Base-by-base conservation (phyloP, 2,329 filamentous ascomycete genomes). In the Penicillium sp. region DNA sequence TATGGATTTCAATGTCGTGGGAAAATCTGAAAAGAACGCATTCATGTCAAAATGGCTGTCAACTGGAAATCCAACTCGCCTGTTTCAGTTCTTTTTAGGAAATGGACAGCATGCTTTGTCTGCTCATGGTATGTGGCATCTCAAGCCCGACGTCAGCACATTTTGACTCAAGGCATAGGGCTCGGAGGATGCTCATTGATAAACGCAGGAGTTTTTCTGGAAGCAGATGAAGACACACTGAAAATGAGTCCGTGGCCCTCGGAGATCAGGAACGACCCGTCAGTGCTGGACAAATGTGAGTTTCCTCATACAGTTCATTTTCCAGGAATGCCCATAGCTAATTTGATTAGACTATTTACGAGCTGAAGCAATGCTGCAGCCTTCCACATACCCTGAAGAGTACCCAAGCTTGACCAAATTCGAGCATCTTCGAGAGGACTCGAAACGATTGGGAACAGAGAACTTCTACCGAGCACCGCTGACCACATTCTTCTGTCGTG, bases 151-250 rank as follows among this genome's bases (percentile, higher is more conserved):
- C 6, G 6, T 18, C n/a, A n/a, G 23, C n/a, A 28, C 29, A 15
- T 24, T 25, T n/a, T 45, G n/a, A 20, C 12, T 6, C 3, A 15
- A 10, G 25, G 20, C 4, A 35, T 37, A 79, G 76, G 82, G 1
- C 78, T 87, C 27, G 84, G 83, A 9, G 83, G 33, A 4, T 37
- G 83, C 8, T 84, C 82, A 1, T 84, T 87, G 25, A 76, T 87
- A 35, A 87, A 87, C 54, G 82, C 83, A 8, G 86, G 86, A 59
- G 79, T 87, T 1, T 87, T 84, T 86, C 13, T 37, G 8, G 75
- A 80, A 55, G 78, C 81, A 2, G 81, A 85, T 47, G 63, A 77
- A 12, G 71, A 73, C 3, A 80, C 80, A 0, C 65, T 87, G 48
- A 62, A 66, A 1, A 72, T 81, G 66, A 71, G 75, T 2, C 68